Evolutionary conservation across 768 basidiomycete genomes (phyloP), one percentile per base, ranked within the genome.

Genomic region (Lactarius hatsudake): DNA sequence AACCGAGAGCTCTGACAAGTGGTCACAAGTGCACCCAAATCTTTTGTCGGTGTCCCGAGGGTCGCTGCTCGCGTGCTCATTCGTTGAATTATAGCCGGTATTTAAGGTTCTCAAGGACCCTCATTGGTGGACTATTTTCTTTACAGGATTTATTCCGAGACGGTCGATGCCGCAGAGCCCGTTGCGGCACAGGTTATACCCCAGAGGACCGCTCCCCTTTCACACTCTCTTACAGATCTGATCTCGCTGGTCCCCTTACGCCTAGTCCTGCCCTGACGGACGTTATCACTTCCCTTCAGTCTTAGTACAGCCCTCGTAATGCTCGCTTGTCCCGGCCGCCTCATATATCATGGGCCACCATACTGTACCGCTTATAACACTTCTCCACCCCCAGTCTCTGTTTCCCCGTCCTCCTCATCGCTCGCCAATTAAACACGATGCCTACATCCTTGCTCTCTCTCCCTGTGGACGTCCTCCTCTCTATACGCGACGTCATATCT

Each of bases 401-500:
- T 51, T 58, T 26, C 55, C 51, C 51, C 17, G 9, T 48, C 45
- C 10, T 48, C 62, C 59, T 60, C 64, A 20, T 59, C 60, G 17
- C 45, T 7, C 12, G 36, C 36, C 36, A 18, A 2, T 23, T 23
- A 38, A 18, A 30, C 15, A 61, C 13, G 10, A 61, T 67, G 60
- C 9, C 65, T 30, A 4, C 58, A 7, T 61, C 68, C 18, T 38
- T 71, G 28, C 65, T 70, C 69, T 26, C 65, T 40, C 69, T 71
- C 23, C 71, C 71, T 3, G 12, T 55, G 5, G 71, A 71, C 38
- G 60, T 71, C 64, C 71, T 71, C 59, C 65, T 71, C 62, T 32
- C 65, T 60, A 62, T 71, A 40, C 71, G 71, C 62, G 71, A 71
- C 45, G 59, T 56, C 69, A 60, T 71, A n/a, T 70, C 70, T 5